phyloP scores from a whole-genome alignment of 331 rosid genomes.

The Cydonia oblonga region DNA sequence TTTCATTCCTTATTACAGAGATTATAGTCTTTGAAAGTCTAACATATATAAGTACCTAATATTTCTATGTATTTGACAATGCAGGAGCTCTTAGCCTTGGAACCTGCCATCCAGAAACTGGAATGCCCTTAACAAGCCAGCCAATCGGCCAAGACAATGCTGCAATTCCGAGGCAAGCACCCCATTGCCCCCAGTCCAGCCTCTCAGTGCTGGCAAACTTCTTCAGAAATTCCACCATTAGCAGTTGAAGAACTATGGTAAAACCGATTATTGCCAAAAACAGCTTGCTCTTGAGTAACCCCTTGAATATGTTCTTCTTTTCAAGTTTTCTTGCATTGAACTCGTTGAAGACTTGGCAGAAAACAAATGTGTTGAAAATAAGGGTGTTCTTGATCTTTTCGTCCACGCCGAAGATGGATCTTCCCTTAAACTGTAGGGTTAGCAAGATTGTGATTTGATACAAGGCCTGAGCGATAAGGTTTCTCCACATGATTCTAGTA shows the following conservation, averaged over 20 bases:
- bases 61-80: neutral
- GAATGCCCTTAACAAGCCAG: constrained; percentile 32
- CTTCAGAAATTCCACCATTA: constrained; percentile 34
- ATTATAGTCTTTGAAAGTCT: too few species aligned
- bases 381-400: constrained; percentile 27
- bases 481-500: constrained; percentile 36
- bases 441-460: constrained; percentile 26
- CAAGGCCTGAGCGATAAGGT: constrained; percentile 30
- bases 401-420: constrained; percentile 26
- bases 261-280: constrained; percentile 22
- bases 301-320: constrained; percentile 29
- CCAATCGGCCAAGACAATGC: constrained; percentile 39
- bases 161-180: constrained; percentile 26
- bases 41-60: neutral
- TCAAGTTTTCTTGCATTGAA: constrained; percentile 33
- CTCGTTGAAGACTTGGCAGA: constrained; percentile 26
- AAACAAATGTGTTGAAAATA: neutral
- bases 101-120: constrained; percentile 6
- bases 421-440: constrained; percentile 24
- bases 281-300: constrained; percentile 23
- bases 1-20: too few species aligned
- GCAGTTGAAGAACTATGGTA: constrained; percentile 22
- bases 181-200: constrained; percentile 35
- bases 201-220: constrained; percentile 30
- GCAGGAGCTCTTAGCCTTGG: neutral